Conservation (phyloP, 2,329 filamentous ascomycete genomes). For the Arthrocladium fulminans region DNA sequence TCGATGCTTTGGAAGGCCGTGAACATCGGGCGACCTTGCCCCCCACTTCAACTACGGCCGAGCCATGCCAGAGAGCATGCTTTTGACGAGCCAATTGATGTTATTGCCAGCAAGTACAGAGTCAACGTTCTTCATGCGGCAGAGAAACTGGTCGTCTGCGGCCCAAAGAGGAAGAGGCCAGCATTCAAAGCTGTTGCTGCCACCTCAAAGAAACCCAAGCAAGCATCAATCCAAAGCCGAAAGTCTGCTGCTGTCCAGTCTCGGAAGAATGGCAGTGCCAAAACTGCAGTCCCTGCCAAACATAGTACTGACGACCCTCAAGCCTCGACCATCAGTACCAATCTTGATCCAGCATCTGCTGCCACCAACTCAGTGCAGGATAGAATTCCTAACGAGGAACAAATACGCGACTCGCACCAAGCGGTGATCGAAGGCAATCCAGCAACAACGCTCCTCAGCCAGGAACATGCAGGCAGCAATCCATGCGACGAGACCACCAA, state of each 20-base stretch:
- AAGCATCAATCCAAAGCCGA: not conserved
- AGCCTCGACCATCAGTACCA: too few relatives aligned
- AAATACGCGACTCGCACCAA: too few relatives aligned
- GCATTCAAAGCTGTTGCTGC: not conserved
- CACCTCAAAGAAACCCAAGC: not conserved
- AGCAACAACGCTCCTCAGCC: not conserved
- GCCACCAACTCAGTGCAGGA: too few relatives aligned
- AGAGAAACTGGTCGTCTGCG: not conserved
- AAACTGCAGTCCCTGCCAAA: not conserved
- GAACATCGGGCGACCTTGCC: not conserved
- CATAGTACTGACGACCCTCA: not conserved
- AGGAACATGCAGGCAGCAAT: not conserved
- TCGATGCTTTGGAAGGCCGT: not conserved
- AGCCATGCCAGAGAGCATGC: not conserved
- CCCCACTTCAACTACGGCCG: not conserved
- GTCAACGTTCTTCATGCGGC: slow-evolving; percentile 2
- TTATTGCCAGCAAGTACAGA: slow-evolving; percentile 3
- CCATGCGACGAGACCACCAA: not conserved
- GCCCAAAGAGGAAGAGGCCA: not conserved
- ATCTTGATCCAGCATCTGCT: too few relatives aligned
- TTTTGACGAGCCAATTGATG: not conserved
- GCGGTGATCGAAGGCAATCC: not conserved
- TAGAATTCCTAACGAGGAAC: too few relatives aligned
- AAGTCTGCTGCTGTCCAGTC: too few relatives aligned
- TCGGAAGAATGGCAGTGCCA: not conserved